Percentiles rank a stretch among this genome's conserved stretches.
phyloP scores from a whole-genome alignment of 768 basidiomycete genomes.

The Pleurotus tuoliensis region DNA sequence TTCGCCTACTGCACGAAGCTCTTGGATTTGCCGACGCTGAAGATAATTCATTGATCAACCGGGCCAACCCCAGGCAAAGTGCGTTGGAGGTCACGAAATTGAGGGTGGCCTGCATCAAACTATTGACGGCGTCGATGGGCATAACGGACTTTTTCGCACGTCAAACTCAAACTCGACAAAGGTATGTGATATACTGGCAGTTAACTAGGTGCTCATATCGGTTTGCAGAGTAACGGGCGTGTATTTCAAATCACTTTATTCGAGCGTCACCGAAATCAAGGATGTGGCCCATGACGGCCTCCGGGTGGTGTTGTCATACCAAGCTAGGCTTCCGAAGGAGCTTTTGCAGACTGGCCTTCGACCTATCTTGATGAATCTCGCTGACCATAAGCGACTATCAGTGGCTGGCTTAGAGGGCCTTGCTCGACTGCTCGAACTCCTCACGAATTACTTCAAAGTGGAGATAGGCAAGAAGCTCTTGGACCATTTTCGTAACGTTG shows the following conservation, averaged over 20 bases:
- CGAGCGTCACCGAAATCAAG: constrained; percentile 85
- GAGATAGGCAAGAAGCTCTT: constrained; percentile 97
- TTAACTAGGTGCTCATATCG: neutral
- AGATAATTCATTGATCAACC: constrained; percentile 75
- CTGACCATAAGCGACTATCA: constrained; percentile 91
- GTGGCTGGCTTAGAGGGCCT: constrained; percentile 91
- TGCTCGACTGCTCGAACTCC: constrained; percentile 85
- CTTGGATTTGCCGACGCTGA: constrained; percentile 95
- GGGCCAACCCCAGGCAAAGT: constrained; percentile 73
- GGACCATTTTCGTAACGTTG: constrained; percentile 92
- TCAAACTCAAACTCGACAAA: constrained; percentile 80
- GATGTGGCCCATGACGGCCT: constrained; percentile 94
- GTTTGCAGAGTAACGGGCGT: constrained; percentile 78
- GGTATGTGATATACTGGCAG: constrained; percentile 39
- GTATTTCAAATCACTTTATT: constrained; percentile 98
- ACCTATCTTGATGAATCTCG: constrained; percentile 96
- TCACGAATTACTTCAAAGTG: constrained; percentile 99
- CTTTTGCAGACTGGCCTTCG: constrained; percentile 92
- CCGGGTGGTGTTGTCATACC: constrained; percentile 82
- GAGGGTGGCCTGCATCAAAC: constrained; percentile 88
- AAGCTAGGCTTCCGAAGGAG: constrained; percentile 91
- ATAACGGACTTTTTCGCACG: constrained; percentile 89
- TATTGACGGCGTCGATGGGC: constrained; percentile 92
- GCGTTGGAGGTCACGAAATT: constrained; percentile 81
- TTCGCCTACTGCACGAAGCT: constrained; percentile 89